Conservation (phyloP, 371 early-diverging fungal species). For the Coemansia sp. region DNA sequence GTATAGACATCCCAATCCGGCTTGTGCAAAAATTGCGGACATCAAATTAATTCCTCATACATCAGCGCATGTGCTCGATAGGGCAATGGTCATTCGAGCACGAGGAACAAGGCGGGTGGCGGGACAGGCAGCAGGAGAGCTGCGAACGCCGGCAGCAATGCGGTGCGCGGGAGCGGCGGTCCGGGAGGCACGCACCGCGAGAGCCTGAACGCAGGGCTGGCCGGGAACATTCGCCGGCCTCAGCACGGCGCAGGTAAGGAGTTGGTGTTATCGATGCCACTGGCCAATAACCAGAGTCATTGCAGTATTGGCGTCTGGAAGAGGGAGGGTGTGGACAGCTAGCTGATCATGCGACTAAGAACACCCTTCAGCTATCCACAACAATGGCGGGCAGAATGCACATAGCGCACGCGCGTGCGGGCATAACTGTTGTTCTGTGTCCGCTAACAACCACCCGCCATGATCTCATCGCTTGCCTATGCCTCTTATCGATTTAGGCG, state of each 20-base stretch:
- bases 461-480: slow-evolving; percentile 1
- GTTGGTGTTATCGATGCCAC: not conserved
- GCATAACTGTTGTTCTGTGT: not conserved
- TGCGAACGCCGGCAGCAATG: slow-evolving; percentile 4
- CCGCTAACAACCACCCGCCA: not conserved
- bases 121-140: slow-evolving; percentile 15
- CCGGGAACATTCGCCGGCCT: slow-evolving; percentile 19
- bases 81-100: slow-evolving; percentile 38
- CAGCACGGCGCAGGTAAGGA: slow-evolving; percentile 27
- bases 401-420: not conserved
- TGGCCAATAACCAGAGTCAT: not conserved
- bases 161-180: slow-evolving; percentile 12
- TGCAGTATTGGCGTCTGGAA: slow-evolving; percentile 1
- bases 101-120: slow-evolving; percentile 14
- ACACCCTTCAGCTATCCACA: not conserved
- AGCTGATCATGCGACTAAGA: slow-evolving; percentile 1
- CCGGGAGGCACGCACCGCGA: slow-evolving; percentile 14
- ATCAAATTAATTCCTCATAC: slow-evolving; percentile 4
- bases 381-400: not conserved
- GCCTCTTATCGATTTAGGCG: slow-evolving; percentile 8
- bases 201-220: slow-evolving; percentile 13
- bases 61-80: slow-evolving; percentile 8
- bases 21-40: not conserved
- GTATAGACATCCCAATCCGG: too few species aligned
- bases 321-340: not conserved